These are phyloP conservation scores for Meyerozyma guilliermondii DNA, from an alignment of 1,139 yeast species.

Conservation along the genomic window DNA sequence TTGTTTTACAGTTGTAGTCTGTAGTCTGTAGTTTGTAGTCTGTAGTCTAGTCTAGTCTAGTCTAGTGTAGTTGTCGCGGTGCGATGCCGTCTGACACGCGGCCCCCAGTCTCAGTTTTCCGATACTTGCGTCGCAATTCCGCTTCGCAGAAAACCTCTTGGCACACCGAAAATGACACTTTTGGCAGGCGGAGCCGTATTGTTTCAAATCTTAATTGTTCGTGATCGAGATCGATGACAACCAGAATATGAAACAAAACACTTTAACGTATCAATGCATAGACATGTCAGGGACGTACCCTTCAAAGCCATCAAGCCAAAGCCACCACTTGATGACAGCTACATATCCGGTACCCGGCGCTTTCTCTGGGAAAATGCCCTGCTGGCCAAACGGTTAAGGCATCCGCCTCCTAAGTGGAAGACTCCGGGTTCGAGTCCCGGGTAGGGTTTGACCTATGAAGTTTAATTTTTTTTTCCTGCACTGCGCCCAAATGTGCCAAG, in stretches of 20 bases:
- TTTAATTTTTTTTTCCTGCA: too few species aligned
- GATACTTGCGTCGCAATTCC: not conserved
- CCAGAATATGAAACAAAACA: too few species aligned
- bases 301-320: too few species aligned
- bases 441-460: conserved; percentile 59
- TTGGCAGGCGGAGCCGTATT: not conserved
- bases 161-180: not conserved
- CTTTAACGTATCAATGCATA: too few species aligned
- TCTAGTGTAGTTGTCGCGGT: not conserved
- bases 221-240: too few species aligned
- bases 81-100: not conserved
- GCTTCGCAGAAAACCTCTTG: not conserved
- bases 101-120: not conserved
- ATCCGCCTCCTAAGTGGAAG: conserved; percentile 95
- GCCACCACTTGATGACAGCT: not conserved
- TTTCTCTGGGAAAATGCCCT: conserved; percentile 36
- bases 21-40: too few species aligned
- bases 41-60: too few species aligned
- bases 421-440: conserved; percentile 98
- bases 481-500: too few species aligned
- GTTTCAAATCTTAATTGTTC: not conserved
- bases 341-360: not conserved
- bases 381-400: conserved; percentile 95
- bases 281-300: too few species aligned
- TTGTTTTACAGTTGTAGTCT: too few species aligned